Percentiles rank a stretch among this genome's conserved stretches.
Evolutionary conservation across 2,329 filamentous ascomycete genomes (phyloP).

Genomic region (Ceratocystis cacaofunesta): DNA sequence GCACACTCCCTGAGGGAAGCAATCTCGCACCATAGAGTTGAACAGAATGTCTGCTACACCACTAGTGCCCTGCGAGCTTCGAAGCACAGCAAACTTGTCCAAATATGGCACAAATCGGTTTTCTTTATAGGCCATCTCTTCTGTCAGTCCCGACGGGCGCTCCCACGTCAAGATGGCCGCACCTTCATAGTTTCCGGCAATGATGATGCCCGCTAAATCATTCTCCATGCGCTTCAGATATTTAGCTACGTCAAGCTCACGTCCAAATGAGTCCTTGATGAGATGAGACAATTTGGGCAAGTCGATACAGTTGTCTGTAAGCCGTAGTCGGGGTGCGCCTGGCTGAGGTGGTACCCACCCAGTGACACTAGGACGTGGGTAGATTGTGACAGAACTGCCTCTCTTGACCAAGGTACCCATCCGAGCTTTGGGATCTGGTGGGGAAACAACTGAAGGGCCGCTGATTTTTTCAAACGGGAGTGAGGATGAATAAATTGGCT

Average conservation of each 20-base stretch:
- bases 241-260: conserved; percentile 67
- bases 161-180: conserved; percentile 95
- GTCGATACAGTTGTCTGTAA: conserved; percentile 72
- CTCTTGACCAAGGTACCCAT: conserved; percentile 72
- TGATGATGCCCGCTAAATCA: conserved; percentile 77
- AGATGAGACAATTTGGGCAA: conserved; percentile 67
- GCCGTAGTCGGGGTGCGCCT: conserved; percentile 44
- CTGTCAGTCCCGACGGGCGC: conserved; percentile 44
- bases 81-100: conserved; percentile 92
- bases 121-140: conserved; percentile 38
- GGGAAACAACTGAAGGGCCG: conserved; percentile 9
- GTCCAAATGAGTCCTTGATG: conserved; percentile 85
- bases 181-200: conserved; percentile 92
- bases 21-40: conserved; percentile 81
- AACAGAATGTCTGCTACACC: conserved; percentile 94
- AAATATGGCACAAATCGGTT: conserved; percentile 74
- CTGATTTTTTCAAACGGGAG: conserved; percentile 56
- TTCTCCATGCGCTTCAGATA: conserved; percentile 71
- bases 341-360: conserved; percentile 53
- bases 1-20: conserved; percentile 77
- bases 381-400: conserved; percentile 76
- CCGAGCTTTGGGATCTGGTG: conserved; percentile 16
- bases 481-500: conserved; percentile 82
- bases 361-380: conserved; percentile 53
- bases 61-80: conserved; percentile 72